Base-by-base conservation (phyloP, 805 yeast genomes). In the Jamesozyma gamospora region DNA sequence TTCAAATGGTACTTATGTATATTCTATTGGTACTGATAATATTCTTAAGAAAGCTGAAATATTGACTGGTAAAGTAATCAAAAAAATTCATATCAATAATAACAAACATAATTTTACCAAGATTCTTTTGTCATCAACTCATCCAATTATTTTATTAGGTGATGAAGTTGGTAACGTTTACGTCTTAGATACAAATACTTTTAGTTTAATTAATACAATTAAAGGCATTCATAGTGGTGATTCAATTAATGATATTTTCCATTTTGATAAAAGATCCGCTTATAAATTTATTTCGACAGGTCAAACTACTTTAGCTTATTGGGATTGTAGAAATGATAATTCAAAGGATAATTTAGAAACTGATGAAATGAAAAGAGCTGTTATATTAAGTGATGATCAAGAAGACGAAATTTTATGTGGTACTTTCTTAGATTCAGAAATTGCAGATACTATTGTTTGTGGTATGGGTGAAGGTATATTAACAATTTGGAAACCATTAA, bases 391-490 rank as follows among this genome's bases (percentile, higher is more conserved):
- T 28, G 97, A 88, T 46, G 88, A 86, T 55, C 98, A 90, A 63
- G 95, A 82, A 49, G 97, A 90, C 53, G 98, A 90, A 55, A 63
- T 90, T n/a, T 62, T 90, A 32, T 70, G 87, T 41, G 80, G 85
- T 51, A 66, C 83, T 29, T 76, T 79, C 63, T 72, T 79, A 1
- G 83, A 80, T 45, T 72, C 72, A 2, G 71, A 76, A 12, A 72
- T 70, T 35, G 83, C 79, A 39, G 78, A 75, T 15, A 70, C 75
- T 1, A 71, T 79, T 3, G 73, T 81, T 4, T 87, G 88, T 49
- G 90, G 95, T 34, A 87, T 86, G 81, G 86, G 94, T 13, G 92
- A 82, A 53, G 97, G 97, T 3, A 74, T 85, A 12, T 69, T 86
- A 6, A 86, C 97, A 0, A 66, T 82, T 12, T 90, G 98, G 98